Evolutionary conservation across 73 alveolate species (phyloP).

Genomic region (Uronychia binucleata): DNA sequence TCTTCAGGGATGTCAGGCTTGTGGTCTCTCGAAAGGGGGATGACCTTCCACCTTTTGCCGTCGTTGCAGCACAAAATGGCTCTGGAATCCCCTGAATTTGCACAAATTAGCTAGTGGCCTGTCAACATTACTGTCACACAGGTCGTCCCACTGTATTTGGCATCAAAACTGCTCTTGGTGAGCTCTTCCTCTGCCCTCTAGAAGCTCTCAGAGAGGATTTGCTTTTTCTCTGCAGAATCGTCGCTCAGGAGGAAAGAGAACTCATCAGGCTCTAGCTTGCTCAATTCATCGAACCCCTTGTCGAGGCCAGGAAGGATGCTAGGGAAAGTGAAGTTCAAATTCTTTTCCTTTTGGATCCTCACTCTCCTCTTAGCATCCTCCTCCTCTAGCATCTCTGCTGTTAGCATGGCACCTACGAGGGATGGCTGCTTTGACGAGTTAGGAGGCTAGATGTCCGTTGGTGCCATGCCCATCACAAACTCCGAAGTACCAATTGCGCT

Average conservation of each 20-base stretch:
- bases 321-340: neutral
- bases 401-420: too few relatives aligned
- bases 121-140: constrained; percentile 5
- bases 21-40: constrained; percentile 80
- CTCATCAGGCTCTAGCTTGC: neutral
- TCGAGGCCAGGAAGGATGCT: neutral
- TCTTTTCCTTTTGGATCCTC: neutral
- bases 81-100: constrained; percentile 69
- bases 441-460: constrained; percentile 72
- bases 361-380: neutral
- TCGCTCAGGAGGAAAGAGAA: neutral
- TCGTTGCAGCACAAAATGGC: constrained; percentile 29
- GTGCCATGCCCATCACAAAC: constrained; percentile 88
- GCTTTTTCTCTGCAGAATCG: neutral
- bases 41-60: constrained; percentile 3
- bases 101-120: constrained; percentile 21
- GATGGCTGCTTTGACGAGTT: constrained; percentile 35
- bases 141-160: constrained; percentile 42
- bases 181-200: neutral
- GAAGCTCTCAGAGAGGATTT: neutral
- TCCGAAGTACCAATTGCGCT: constrained; percentile 48
- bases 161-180: neutral
- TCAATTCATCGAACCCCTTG: neutral
- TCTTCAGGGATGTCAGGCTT: constrained; percentile 86
- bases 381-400: too few relatives aligned